Conservation (phyloP, 140 eudicot species). For the Cichorium intybus region DNA sequence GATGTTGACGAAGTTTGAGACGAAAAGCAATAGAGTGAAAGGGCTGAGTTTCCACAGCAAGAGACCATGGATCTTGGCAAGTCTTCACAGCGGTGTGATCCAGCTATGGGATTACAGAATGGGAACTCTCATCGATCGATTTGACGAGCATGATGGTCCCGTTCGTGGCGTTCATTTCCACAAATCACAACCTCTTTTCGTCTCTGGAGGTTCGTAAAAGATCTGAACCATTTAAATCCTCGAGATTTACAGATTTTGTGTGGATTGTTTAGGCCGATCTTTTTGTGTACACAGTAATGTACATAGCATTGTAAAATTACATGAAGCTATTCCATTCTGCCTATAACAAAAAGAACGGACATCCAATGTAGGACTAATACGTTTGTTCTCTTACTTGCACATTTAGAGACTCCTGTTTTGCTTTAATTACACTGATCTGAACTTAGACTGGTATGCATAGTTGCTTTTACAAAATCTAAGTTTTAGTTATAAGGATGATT, state of each 20-base stretch:
- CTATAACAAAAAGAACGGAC: neutral
- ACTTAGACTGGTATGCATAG: neutral
- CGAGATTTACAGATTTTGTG: constrained; percentile 2
- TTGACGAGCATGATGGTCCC: constrained; percentile 91
- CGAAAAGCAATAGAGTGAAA: constrained; percentile 92
- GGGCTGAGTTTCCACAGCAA: constrained; percentile 86
- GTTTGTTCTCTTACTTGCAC: neutral
- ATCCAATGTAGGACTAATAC: neutral
- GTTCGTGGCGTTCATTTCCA: constrained; percentile 96
- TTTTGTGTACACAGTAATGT: neutral
- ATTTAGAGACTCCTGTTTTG: neutral
- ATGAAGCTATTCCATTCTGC: neutral
- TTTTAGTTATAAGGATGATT: neutral
- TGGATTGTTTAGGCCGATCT: neutral
- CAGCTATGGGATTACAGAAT: constrained; percentile 96
- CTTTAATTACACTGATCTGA: constrained; percentile 2
- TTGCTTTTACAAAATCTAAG: neutral
- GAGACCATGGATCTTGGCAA: constrained; percentile 94
- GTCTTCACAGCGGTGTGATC: constrained; percentile 94
- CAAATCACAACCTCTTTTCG: constrained; percentile 88
- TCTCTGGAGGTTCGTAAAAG: constrained; percentile 68
- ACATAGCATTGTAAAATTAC: neutral
- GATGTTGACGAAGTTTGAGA: constrained; percentile 72
- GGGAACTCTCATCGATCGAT: constrained; percentile 93
- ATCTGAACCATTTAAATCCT: neutral